These are phyloP conservation scores for Dipodascopsis tothii DNA, from an alignment of 805 yeast species.

Conservation along the genomic window DNA sequence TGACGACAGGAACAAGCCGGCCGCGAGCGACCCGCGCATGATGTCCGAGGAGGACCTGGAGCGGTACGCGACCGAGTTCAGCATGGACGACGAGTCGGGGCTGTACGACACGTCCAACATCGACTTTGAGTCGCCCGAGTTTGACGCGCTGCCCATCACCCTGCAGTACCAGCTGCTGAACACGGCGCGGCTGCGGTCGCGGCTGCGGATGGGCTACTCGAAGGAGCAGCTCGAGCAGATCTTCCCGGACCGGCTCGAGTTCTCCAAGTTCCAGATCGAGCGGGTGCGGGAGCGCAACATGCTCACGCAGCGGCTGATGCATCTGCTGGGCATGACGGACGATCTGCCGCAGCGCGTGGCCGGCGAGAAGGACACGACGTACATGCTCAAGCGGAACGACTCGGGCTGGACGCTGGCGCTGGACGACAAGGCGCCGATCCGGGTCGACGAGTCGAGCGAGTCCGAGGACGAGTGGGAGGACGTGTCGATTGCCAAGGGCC, in stretches of 20 bases:
- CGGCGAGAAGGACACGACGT: conserved; percentile 71
- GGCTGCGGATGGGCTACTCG: conserved; percentile 91
- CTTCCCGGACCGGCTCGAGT: conserved; percentile 81
- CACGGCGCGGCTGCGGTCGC: conserved; percentile 70
- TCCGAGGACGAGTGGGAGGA: conserved; percentile 58
- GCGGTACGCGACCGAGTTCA: conserved; percentile 48
- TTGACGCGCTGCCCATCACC: conserved; percentile 65
- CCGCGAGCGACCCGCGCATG: conserved; percentile 54
- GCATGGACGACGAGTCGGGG: conserved; percentile 44
- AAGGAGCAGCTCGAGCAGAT: conserved; percentile 77
- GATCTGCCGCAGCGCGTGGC: conserved; percentile 55
- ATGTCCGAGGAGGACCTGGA: conserved; percentile 66
- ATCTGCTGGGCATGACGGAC: conserved; percentile 67
- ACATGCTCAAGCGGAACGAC: conserved; percentile 64
- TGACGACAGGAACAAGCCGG: conserved; percentile 32
- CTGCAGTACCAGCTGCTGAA: conserved; percentile 85
- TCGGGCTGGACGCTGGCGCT: conserved; percentile 28
- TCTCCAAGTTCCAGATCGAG: conserved; percentile 84
- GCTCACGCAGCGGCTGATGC: conserved; percentile 80
- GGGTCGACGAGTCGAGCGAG: conserved; percentile 31
- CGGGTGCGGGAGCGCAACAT: conserved; percentile 88
- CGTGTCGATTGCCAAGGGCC: conserved; percentile 36
- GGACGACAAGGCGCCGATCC: conserved; percentile 19
- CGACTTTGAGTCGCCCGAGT: conserved; percentile 78
- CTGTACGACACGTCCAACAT: conserved; percentile 41